Evolutionary conservation across 257 asterid genomes (phyloP), one percentile per base, ranked within the genome.

Genomic region (Rubia yunnanensis): DNA sequence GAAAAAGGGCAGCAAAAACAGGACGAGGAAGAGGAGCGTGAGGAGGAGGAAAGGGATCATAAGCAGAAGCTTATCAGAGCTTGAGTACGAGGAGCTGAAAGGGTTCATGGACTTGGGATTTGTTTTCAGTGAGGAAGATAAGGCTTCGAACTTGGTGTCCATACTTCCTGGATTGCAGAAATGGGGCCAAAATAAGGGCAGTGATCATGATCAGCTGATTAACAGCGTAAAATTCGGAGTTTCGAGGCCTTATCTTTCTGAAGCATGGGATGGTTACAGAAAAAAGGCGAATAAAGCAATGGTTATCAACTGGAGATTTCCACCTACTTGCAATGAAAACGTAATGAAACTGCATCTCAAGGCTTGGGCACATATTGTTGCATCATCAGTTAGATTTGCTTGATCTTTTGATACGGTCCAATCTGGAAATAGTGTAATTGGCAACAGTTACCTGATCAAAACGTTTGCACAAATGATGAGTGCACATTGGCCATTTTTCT

Each of bases 51-150:
- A 54, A 15, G 80, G 68, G 17, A 24, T 73, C 0, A 57, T 63
- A n/a, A 76, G 85, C 73, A 88, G 80, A 55, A 88, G 96, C 78
- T 73, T 82, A 27, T 86, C 98, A 32, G 91, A 86, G 59, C 89
- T 91, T 67, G 98, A 91, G 27, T 76, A 70, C 31, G 85, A 88
- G 22, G 97, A 91, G 76, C 46, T 88, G 13, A 91, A 79, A 69
- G 98, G 96, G 18, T 91, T 88, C 32, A 79, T 84, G 91, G 96
- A 91, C 68, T 75, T 91, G 30, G 96, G 96, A 0, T 91, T 91
- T 68, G 88, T 79, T 60, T 88, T 91, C 68, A 76, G 78, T 5
- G 89, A 86, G 58, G 87, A 88, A 60, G 95, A 86, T 46, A 81
- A 68, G 63, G 48, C 54, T 1, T 71, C 80, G 13, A 62, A 70